These are phyloP conservation scores for Phytophthora pinifolia DNA, from an alignment of 352 stramenopile species.

Conservation along the genomic window DNA sequence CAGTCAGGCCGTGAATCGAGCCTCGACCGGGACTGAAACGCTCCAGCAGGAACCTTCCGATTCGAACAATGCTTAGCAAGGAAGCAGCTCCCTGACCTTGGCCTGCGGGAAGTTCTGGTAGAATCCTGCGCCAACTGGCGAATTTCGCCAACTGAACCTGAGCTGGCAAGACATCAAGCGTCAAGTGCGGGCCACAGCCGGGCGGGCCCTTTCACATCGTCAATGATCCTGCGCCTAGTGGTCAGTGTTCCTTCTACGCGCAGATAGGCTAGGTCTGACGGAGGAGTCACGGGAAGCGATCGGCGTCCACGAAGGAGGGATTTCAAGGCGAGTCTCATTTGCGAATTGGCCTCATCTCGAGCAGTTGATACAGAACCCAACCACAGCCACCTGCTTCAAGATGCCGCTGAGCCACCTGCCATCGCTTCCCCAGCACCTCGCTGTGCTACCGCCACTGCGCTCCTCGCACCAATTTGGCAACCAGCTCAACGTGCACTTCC, in stretches of 20 bases:
- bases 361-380: slow-evolving; percentile 3
- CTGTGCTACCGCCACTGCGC: slow-evolving; percentile 33
- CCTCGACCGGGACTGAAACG: no score
- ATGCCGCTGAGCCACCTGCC: slow-evolving; percentile 38
- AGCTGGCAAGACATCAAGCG: slow-evolving; percentile 15
- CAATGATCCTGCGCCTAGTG: slow-evolving; percentile 26
- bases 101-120: no score
- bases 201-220: slow-evolving; percentile 21
- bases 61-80: no score
- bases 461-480: slow-evolving; percentile 18
- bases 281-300: slow-evolving; percentile 23
- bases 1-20: slow-evolving; percentile 16
- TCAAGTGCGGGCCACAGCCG: slow-evolving; percentile 30
- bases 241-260: slow-evolving; percentile 30
- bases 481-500: slow-evolving; percentile 31
- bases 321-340: slow-evolving; percentile 39
- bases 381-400: slow-evolving; percentile 7
- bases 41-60: not conserved
- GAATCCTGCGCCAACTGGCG: slow-evolving; percentile 16
- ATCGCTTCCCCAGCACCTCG: slow-evolving; percentile 21
- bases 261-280: slow-evolving; percentile 21
- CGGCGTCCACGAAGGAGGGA: slow-evolving; percentile 11
- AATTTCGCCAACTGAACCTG: slow-evolving; percentile 25
- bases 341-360: slow-evolving; percentile 19
- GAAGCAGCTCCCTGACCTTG: no score